These are phyloP conservation scores for Hanseniaspora singularis DNA, from an alignment of 805 yeast genomes.

Conservation along the genomic window DNA sequence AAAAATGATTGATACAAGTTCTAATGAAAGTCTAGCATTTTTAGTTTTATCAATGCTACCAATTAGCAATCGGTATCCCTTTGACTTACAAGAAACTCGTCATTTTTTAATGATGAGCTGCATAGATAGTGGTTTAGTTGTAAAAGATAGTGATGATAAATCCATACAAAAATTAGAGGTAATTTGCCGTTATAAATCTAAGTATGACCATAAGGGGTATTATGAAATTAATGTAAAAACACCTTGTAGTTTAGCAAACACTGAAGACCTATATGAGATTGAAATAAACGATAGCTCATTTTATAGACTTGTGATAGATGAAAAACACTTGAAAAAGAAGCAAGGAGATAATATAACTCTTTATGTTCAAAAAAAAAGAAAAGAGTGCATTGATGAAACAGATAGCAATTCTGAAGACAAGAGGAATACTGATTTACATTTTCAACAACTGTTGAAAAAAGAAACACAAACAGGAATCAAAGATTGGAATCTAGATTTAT, in stretches of 20 bases:
- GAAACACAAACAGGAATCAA: not conserved
- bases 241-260: slow-evolving; percentile 61
- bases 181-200: too few relatives aligned
- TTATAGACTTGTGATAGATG: slow-evolving; percentile 37
- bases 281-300: slow-evolving; percentile 38
- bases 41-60: slow-evolving; percentile 72
- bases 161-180: slow-evolving; percentile 36
- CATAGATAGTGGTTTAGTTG: slow-evolving; percentile 67
- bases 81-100: slow-evolving; percentile 71
- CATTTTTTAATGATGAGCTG: slow-evolving; percentile 85
- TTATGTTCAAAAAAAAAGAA: not conserved
- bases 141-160: slow-evolving; percentile 54
- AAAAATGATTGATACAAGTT: slow-evolving; percentile 55
- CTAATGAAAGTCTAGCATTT: slow-evolving; percentile 28
- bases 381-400: not conserved
- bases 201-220: too few relatives aligned
- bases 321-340: not conserved
- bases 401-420: too few relatives aligned
- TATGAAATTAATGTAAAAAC: slow-evolving; percentile 30
- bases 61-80: slow-evolving; percentile 20
- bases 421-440: slow-evolving; percentile 16
- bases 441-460: not conserved
- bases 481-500: slow-evolving; percentile 1
- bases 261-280: slow-evolving; percentile 39
- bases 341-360: not conserved